Evolutionary conservation across 352 stramenopile species (phyloP).

Genomic region (Globisporangium barbulae): DNA sequence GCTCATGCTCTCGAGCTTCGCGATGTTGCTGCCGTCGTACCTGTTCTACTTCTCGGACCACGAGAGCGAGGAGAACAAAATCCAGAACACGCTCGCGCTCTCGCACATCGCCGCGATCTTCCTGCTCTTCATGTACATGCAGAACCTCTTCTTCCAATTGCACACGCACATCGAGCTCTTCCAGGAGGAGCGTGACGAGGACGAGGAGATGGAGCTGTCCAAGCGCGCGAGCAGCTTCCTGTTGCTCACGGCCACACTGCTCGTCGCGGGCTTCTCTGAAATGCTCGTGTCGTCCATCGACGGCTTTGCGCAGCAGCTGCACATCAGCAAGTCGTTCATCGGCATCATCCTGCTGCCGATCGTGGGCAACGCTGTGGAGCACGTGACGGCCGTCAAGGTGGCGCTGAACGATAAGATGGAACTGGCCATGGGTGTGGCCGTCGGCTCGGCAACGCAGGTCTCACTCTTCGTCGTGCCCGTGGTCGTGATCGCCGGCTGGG

Average conservation of each 20-base stretch:
- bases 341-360: slow-evolving; percentile 97
- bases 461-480: slow-evolving; percentile 96
- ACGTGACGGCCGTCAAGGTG: slow-evolving; percentile 96
- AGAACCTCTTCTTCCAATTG: slow-evolving; percentile 96
- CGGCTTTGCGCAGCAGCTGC: slow-evolving; percentile 58
- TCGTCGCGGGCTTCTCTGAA: slow-evolving; percentile 94
- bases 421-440: slow-evolving; percentile 96
- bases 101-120: slow-evolving; percentile 80
- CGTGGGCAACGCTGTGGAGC: slow-evolving; percentile 98
- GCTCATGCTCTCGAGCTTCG: slow-evolving; percentile 92
- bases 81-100: slow-evolving; percentile 69
- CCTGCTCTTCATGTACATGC: slow-evolving; percentile 91
- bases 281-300: slow-evolving; percentile 88
- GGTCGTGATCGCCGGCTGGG: slow-evolving; percentile 94
- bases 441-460: slow-evolving; percentile 96
- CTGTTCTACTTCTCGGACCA: slow-evolving; percentile 85
- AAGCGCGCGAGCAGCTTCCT: slow-evolving; percentile 73
- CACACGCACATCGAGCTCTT: slow-evolving; percentile 94
- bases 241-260: slow-evolving; percentile 82
- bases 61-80: slow-evolving; percentile 63
- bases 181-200: slow-evolving; percentile 46
- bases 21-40: slow-evolving; percentile 93
- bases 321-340: slow-evolving; percentile 85
- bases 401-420: slow-evolving; percentile 99
- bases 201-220: slow-evolving; percentile 83